Percentiles rank a stretch among this genome's conserved stretches.
Evolutionary conservation across 2,329 filamentous ascomycete genomes (phyloP).

Genomic region (Claviceps capensis): DNA sequence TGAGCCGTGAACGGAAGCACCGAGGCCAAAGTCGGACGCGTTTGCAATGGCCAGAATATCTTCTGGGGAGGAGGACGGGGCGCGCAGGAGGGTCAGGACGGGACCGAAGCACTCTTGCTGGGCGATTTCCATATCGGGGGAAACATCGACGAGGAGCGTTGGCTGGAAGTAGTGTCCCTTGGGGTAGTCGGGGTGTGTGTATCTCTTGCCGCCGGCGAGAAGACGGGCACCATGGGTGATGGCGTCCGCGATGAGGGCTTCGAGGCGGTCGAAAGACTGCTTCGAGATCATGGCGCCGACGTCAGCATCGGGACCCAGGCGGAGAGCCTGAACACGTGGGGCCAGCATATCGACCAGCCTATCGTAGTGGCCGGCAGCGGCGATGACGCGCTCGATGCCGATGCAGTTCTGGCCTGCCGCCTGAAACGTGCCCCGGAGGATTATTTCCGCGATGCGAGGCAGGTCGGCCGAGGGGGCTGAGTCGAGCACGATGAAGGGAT

Average conservation of each 20-base stretch:
- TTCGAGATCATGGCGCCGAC: conserved; percentile 84
- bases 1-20: conserved; percentile 74
- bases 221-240: conserved; percentile 67
- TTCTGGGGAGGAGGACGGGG: conserved; percentile 40
- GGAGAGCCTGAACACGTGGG: conserved; percentile 59
- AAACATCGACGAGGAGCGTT: conserved; percentile 84
- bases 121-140: conserved; percentile 71
- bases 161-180: conserved; percentile 84
- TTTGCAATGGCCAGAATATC: conserved; percentile 71
- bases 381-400: conserved; percentile 86
- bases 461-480: conserved; percentile 51
- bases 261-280: conserved; percentile 59
- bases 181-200: conserved; percentile 58
- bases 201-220: conserved; percentile 63
- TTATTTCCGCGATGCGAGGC: conserved; percentile 60
- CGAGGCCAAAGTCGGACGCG: conserved; percentile 71
- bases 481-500: conserved; percentile 80
- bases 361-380: conserved; percentile 56
- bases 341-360: conserved; percentile 56
- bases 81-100: conserved; percentile 73
- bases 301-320: conserved; percentile 66
- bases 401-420: conserved; percentile 96
- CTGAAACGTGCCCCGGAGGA: conserved; percentile 89
- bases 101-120: conserved; percentile 89
- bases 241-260: conserved; percentile 63